A percentile compares a stretch with the other conserved stretches of the same genome.
These are phyloP conservation scores for Mycena filopes DNA, from an alignment of 768 basidiomycete genomes.

Conservation along the genomic window DNA sequence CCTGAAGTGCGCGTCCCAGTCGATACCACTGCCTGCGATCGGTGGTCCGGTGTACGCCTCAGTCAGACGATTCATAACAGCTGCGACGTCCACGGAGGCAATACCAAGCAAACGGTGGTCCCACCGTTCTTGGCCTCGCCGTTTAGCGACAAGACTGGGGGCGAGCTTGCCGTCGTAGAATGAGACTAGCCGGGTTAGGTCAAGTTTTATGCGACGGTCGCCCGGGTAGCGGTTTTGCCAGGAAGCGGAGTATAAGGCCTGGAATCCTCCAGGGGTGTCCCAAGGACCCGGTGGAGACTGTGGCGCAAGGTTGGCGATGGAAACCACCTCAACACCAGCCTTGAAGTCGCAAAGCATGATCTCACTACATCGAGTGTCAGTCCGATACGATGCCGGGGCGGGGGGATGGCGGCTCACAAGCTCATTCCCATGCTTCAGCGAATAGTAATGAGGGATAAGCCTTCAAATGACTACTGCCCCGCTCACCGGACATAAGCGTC, in stretches of 20 bases:
- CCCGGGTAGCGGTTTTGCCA: conserved; percentile 50
- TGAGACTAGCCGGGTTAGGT: conserved; percentile 44
- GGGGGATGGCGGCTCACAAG: conserved; percentile 49
- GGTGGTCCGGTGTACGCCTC: conserved; percentile 34
- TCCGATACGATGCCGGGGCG: neutral
- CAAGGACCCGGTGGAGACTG: conserved; percentile 7
- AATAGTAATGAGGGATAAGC: neutral
- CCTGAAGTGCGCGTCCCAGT: conserved; percentile 53
- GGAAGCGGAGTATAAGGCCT: conserved; percentile 33
- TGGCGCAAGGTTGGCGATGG: conserved; percentile 48
- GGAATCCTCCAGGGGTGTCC: neutral
- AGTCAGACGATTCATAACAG: conserved; percentile 40
- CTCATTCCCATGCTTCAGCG: conserved; percentile 57
- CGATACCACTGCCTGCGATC: conserved; percentile 45
- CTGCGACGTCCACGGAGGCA: conserved; percentile 38
- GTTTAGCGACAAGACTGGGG: conserved; percentile 46
- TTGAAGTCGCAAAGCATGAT: conserved; percentile 61
- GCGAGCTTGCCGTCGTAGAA: conserved; percentile 49
- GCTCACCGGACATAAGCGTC: conserved; percentile 47
- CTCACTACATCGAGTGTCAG: conserved; percentile 46
- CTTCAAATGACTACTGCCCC: neutral
- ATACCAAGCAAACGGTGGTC: conserved; percentile 50
- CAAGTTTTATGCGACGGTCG: conserved; percentile 46
- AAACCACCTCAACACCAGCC: conserved; percentile 49
- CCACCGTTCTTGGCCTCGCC: conserved; percentile 45